Evolutionary conservation across 164 flowering plant species (phyloP), one percentile per base, ranked within the genome.

Genomic region (Malania oleifera): DNA sequence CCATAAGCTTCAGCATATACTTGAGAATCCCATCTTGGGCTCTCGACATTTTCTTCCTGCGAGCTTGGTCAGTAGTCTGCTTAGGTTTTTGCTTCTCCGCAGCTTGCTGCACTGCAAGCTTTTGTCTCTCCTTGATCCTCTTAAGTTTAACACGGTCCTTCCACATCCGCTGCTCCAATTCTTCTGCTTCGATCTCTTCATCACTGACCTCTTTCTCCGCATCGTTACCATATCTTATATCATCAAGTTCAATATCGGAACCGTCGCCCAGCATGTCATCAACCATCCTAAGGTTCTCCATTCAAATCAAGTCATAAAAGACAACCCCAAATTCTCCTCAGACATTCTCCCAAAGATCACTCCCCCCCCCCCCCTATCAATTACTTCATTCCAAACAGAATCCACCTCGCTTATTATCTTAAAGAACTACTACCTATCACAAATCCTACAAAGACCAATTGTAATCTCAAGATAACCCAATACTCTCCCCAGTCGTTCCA

Each of bases 1-100:
- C 88, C 88, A 83, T 83, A 22, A 83, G 75, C 73, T 83, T 83
- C 68, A 83, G 31, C 88, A 83, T 83, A 62, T 83, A 83, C 68
- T 83, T 83, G 15, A 83, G 73, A 25, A 83, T 83, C 54, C 88
- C 88, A 65, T 83, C 88, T 59, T 83, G 85, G 1, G 88, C 88
- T 51, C 88, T 68, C 1, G 88, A 81, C 88, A 83, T 77, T 53
- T 77, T 82, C 74, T 82, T 82, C 60, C 84, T 70, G 22, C 77
- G 77, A 35, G 84, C 82, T 61, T 83, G 85, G 61, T 83, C 88
- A 20, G 79, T 60, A 1, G 73, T 54, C 60, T 69, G 77, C 72
- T 73, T 75, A 1, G 77, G 74, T 72, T 77, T 79, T 48, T 74
- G 78, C 74, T 75, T 77, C 62, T 77, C 82, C 13, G 80, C 78